Evolutionary conservation across 1,284 basidiomycete species (phyloP), one percentile per base, ranked within the genome.

Genomic region (Cryptococcus hybrid): DNA sequence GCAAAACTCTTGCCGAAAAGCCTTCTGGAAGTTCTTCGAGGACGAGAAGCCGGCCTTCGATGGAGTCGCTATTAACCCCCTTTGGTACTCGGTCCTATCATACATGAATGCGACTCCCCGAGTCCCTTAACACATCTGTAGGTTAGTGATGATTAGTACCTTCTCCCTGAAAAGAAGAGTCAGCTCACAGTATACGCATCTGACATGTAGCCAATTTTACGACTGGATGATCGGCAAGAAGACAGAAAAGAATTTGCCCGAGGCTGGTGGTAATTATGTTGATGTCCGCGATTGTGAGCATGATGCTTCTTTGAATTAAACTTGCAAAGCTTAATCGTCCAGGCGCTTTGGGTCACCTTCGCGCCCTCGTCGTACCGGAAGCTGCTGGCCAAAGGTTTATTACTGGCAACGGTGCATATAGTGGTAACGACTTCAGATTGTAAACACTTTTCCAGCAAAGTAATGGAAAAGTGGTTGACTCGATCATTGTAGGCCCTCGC

Each of bases 341-440:
- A 75, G 77, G 87, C 18, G 86, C 84, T 0, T 74, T 80, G 5
- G 84, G 83, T 0, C 86, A 88, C 62, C 75, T 82, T 2, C 76
- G 81, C 7, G 84, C 86, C 0, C 76, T 87, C 2, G 77, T 81
- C 39, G 80, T 79, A 34, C 74, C 79, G 3, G 81, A 82, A 11
- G 87, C 87, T 0, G 82, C 82, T 7, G 84, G 83, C 0, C 77
- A 88, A 62, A 80, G 88, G 1, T 84, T 86, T 68, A 81, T 87
- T 64, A 62, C 81, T 47, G 74, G 71, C 42, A 73, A 66, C 7
- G 83, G 79, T 51, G 63, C 74, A 3, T 64, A 66, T 52, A 64
- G 61, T 47, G 69, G 70, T 8, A 70, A 77, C 46, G 75, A 78
- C 54, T 63, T 59, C 48, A 60, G 62, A 30, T 56, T 11, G 55